Percentiles rank a stretch among this genome's conserved stretches.
These are phyloP conservation scores for Mycena amicta DNA, from an alignment of 768 basidiomycete genomes.

Conservation along the genomic window DNA sequence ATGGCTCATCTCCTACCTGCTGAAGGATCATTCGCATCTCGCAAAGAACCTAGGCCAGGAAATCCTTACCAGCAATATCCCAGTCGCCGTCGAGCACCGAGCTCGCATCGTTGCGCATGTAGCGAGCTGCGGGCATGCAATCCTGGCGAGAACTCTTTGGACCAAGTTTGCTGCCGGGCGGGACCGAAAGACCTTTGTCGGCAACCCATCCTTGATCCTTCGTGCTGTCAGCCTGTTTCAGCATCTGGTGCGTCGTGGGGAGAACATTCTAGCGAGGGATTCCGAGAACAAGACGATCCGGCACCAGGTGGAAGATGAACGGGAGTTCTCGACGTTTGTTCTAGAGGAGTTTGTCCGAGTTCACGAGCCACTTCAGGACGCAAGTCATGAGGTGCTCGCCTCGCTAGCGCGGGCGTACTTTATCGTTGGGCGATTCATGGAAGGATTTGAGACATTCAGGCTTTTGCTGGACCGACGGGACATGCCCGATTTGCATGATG, in stretches of 20 bases:
- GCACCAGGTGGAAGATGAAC: constrained; percentile 27
- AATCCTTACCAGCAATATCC: constrained; percentile 42
- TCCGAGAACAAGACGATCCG: constrained; percentile 15
- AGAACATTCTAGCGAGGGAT: constrained; percentile 15
- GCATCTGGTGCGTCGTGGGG: constrained; percentile 27
- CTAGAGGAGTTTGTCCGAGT: constrained; percentile 42
- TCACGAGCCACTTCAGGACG: constrained; percentile 49
- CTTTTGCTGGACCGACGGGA: constrained; percentile 50
- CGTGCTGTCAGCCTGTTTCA: constrained; percentile 54
- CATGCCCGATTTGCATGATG: constrained; percentile 62
- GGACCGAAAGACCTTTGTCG: constrained; percentile 44
- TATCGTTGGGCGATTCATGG: constrained; percentile 49
- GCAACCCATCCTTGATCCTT: constrained; percentile 46
- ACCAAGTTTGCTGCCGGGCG: constrained; percentile 50
- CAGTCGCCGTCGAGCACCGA: constrained; percentile 48
- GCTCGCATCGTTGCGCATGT: constrained; percentile 49
- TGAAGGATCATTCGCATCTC: constrained; percentile 44
- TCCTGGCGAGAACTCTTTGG: constrained; percentile 57
- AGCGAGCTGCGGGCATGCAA: constrained; percentile 51
- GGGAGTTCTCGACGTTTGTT: constrained; percentile 47
- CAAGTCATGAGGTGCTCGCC: constrained; percentile 55
- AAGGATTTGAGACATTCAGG: constrained; percentile 52
- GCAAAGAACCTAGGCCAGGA: constrained; percentile 54
- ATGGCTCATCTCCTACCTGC: constrained; percentile 57
- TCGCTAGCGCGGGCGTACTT: constrained; percentile 66